Evolutionary conservation across 2,329 filamentous ascomycete genomes (phyloP).

Genomic region (Gremmenia infestans): DNA sequence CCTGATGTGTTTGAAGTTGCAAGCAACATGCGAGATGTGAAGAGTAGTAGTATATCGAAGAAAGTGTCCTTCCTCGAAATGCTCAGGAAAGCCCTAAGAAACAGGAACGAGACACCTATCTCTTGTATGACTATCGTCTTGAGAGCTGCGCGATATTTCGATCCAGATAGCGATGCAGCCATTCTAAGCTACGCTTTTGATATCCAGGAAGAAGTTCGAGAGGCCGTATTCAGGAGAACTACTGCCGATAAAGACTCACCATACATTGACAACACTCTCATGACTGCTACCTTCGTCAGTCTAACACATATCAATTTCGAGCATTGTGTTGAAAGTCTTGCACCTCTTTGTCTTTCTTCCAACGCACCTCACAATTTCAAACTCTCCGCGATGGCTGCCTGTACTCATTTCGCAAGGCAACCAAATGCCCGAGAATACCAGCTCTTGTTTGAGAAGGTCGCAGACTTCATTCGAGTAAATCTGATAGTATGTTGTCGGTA

Average conservation of each 20-base stretch:
- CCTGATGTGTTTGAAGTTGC: constrained; percentile 68
- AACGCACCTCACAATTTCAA: constrained; percentile 56
- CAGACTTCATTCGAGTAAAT: constrained; percentile 52
- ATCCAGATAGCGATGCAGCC: constrained; percentile 53
- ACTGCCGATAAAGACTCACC: constrained; percentile 42
- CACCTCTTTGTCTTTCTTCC: constrained; percentile 51
- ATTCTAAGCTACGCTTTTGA: constrained; percentile 62
- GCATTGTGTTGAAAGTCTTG: constrained; percentile 50
- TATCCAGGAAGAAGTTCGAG: constrained; percentile 63
- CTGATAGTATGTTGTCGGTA: constrained; percentile 42
- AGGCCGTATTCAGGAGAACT: constrained; percentile 57
- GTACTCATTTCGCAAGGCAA: constrained; percentile 56
- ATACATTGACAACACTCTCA: constrained; percentile 57
- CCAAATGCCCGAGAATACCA: constrained; percentile 45
- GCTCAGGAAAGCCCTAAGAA: constrained; percentile 57
- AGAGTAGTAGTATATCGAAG: constrained; percentile 57
- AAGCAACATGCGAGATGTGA: constrained; percentile 60
- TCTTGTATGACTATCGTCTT: constrained; percentile 60
- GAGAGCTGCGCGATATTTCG: constrained; percentile 59
- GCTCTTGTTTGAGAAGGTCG: constrained; percentile 49
- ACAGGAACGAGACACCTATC: constrained; percentile 62
- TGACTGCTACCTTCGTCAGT: constrained; percentile 63
- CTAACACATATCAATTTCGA: constrained; percentile 58
- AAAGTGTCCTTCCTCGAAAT: constrained; percentile 62
- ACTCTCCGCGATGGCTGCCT: constrained; percentile 57